Evolutionary conservation across 208 protist species (phyloP).

Genomic region (Paratrypanosoma confusum): DNA sequence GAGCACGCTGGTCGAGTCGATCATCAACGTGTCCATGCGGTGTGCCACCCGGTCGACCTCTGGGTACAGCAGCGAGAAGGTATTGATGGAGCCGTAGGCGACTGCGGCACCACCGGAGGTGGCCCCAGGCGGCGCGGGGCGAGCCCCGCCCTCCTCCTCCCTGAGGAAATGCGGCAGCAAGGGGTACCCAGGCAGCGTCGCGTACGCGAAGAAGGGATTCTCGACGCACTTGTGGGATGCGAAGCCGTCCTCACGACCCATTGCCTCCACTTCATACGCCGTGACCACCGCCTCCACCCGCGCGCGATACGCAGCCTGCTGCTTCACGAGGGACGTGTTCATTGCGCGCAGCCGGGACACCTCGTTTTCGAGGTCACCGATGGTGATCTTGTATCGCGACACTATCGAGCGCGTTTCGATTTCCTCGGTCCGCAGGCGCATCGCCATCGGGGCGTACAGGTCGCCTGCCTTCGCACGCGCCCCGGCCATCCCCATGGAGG

Average conservation of each 20-base stretch:
- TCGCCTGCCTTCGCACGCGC: conserved; percentile 3
- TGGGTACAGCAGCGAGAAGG: background rate
- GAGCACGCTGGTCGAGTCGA: conserved; percentile 29
- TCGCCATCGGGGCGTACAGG: conserved; percentile 42
- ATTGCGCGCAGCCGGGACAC: conserved; percentile 35
- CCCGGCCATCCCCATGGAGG: no score
- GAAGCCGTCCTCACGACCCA: conserved; percentile 48
- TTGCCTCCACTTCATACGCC: conserved; percentile 25
- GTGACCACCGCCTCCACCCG: conserved; percentile 40
- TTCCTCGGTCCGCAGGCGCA: conserved; percentile 52
- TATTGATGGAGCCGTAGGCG: no score
- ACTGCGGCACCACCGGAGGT: background rate
- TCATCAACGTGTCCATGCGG: conserved; percentile 24
- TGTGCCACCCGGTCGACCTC: conserved; percentile 5
- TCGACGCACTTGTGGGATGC: conserved; percentile 34
- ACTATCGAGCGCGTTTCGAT: conserved; percentile 60
- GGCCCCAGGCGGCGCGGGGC: background rate
- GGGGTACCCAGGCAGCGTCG: conserved; percentile 8
- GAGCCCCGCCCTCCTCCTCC: background rate
- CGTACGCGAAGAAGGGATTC: conserved; percentile 29
- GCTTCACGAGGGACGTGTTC: conserved; percentile 45
- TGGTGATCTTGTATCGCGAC: conserved; percentile 54
- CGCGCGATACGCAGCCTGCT: conserved; percentile 65
- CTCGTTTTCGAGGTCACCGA: conserved; percentile 47
- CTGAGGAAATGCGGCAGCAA: conserved; percentile 15